Base-by-base conservation (phyloP, 2,329 filamentous ascomycete species). In the Fragosphaeria purpurea region DNA sequence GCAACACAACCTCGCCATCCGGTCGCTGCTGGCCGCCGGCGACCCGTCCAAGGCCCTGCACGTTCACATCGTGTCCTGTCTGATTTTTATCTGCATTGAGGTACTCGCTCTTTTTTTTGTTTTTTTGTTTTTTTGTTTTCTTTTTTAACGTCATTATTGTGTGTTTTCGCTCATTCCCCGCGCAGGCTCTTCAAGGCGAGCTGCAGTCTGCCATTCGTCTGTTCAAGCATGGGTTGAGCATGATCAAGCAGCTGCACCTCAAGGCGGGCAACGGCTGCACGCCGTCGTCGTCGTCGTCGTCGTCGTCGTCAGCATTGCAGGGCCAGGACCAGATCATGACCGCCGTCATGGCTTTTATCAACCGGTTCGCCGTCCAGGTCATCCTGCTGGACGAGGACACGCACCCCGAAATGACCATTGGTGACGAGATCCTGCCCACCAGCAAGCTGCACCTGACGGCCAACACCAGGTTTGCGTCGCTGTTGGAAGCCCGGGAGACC, bases 21-120 rank as follows among this genome's bases (percentile, higher is more conserved):
- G 45, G 35, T 38, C 43, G 11, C 35, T 54, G 39, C 13, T 50
- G 31, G 40, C 37, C 1, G 40, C 41, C 10, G 47, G 47, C 7
- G 49, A 42, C 8, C 44, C 44, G 4, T 30, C 40, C 12, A n/a
- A 44, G 11, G 44, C 49, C 2, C 45, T 52, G 5, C 33, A 43
- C 4, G 47, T 50, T 5, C 53, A 55, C 35, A 44, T 51, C 1
- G 51, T 53, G 10, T 55, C 53, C 6, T 55, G 53, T 12, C n/a
- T 55, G 5, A 50, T 55, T 4, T 55, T 53, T 7, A 50, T 53
- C n/a, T 53, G 53, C 33, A 53, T 52, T 7, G 50, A 55, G 35
- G 47, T 47, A 9, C 12, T 7, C 10, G 30, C 8, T 8, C 32
- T 12, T 6, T 40, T 35, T 11, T 37, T 37, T 37, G 2, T 7